Base-by-base conservation (phyloP, 2,329 filamentous ascomycete species). In the Apiospora phragmitis region DNA sequence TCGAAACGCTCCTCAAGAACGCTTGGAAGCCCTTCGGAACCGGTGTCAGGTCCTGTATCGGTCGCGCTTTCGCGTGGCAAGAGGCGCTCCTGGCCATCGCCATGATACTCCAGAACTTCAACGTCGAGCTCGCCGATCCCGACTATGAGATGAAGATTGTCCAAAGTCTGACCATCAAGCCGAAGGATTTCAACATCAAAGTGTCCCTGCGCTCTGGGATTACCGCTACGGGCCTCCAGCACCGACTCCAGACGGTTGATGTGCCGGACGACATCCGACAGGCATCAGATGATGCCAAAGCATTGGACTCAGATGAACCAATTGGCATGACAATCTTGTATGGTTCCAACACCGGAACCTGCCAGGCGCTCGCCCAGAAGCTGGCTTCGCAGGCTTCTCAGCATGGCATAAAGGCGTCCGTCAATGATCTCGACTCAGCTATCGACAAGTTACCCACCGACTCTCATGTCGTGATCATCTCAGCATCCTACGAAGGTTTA, bases 11-110 rank as follows among this genome's bases (percentile, higher is more conserved):
- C 7, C 91, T 89, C 41, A 85, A 85, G 18, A 89, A 88, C 69
- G 85, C 86, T 42, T 92, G 89, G 90, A 92, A 93, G 80, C 91
- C 93, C 3, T 95, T 94, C 74, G 93, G 93, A 1, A 92, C 92
- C 71, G 92, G 92, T 1, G 84, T 87, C 73, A 83, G 93, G 69
- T 90, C 84, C 1, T 95, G 92, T 74, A 94, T 94, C 72, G 93
- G 93, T 4, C 84, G 92, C 1, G 85, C 89, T 0, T 94, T 94
- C 77, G 92, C 92, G 1, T 92, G 90, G 90, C 92, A 95, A 77
- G 93, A 95, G 80, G 85, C 87, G 1, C 77, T 92, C 6, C 81
- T 93, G 0, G 85, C 87, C 11, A 83, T 90, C 74, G 85, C 84
- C 0, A 83, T 89, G 73, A 77, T 91, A 16, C 79, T 92, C 26